These are phyloP conservation scores for Hericium rajendrae DNA, from an alignment of 768 basidiomycete species.

Conservation along the genomic window DNA sequence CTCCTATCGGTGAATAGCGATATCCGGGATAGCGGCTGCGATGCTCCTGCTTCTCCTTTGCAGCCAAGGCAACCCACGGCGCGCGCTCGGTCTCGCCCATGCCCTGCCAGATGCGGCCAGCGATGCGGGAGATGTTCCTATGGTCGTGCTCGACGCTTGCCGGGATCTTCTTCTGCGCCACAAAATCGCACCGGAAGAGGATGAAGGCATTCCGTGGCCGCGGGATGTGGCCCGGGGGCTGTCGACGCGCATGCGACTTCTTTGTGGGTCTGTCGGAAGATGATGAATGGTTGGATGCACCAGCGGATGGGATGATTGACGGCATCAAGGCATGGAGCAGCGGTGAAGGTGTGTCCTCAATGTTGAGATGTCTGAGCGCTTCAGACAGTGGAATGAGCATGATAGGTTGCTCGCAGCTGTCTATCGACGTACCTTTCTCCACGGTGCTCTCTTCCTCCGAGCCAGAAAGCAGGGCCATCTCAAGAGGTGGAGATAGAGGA, in stretches of 20 bases:
- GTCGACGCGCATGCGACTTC: constrained; percentile 42
- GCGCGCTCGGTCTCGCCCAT: constrained; percentile 36
- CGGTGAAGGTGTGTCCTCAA: background rate
- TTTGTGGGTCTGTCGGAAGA: constrained; percentile 10
- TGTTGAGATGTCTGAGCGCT: background rate
- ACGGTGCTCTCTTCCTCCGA: background rate
- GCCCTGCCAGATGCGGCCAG: constrained; percentile 55
- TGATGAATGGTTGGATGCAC: background rate
- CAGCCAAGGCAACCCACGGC: constrained; percentile 45
- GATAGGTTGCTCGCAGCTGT: background rate
- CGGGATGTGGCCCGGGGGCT: constrained; percentile 48
- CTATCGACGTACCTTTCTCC: background rate
- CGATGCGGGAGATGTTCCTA: constrained; percentile 58
- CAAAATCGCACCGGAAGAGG: constrained; percentile 67
- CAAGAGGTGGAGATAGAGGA: background rate
- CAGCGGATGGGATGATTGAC: background rate
- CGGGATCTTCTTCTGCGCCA: constrained; percentile 50
- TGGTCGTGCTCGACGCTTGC: constrained; percentile 50
- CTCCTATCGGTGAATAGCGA: constrained; percentile 4
- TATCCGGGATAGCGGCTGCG: constrained; percentile 27
- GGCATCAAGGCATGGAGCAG: background rate
- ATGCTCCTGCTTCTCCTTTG: constrained; percentile 37
- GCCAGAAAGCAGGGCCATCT: background rate
- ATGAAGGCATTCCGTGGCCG: constrained; percentile 76
- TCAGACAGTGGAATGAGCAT: background rate